Percentiles rank a stretch among this genome's conserved stretches.
Evolutionary conservation across 1,284 basidiomycete species (phyloP).

Genomic region (Wallemia mellicola): DNA sequence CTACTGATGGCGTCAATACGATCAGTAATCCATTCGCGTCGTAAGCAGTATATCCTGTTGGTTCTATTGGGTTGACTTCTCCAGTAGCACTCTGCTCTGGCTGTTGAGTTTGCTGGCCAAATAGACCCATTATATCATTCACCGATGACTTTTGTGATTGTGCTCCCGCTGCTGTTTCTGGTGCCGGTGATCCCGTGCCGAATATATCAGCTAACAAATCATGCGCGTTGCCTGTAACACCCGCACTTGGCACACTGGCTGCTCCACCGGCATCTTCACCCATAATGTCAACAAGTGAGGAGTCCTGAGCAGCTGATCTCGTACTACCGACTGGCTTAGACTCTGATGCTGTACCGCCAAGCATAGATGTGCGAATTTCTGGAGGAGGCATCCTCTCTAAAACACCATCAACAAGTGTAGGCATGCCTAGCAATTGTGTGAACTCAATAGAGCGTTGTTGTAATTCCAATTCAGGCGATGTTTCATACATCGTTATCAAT

Average conservation of each 20-base stretch:
- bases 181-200: conserved; percentile 22
- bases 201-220: conserved; percentile 85
- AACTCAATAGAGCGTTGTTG: conserved; percentile 93
- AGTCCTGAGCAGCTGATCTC: conserved; percentile 33
- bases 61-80: conserved; percentile 30
- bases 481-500: conserved; percentile 44
- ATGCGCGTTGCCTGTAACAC: conserved; percentile 37
- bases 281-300: conserved; percentile 36
- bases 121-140: conserved; percentile 74
- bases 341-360: conserved; percentile 66
- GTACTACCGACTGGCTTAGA: conserved; percentile 78
- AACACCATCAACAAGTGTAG: conserved; percentile 57
- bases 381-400: conserved; percentile 95
- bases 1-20: conserved; percentile 59
- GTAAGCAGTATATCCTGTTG: conserved; percentile 69
- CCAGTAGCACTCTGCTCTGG: conserved; percentile 18
- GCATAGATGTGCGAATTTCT: conserved; percentile 73
- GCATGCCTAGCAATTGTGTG: conserved; percentile 39
- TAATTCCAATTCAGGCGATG: conserved; percentile 68
- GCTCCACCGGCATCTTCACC: conserved; percentile 27
- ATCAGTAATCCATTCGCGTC: conserved; percentile 70
- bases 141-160: conserved; percentile 28
- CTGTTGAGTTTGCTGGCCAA: conserved; percentile 24
- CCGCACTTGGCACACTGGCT: conserved; percentile 8
- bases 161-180: conserved; percentile 16